Conservation (phyloP, 129 eudicot species). For the Kitagawia praeruptora region DNA sequence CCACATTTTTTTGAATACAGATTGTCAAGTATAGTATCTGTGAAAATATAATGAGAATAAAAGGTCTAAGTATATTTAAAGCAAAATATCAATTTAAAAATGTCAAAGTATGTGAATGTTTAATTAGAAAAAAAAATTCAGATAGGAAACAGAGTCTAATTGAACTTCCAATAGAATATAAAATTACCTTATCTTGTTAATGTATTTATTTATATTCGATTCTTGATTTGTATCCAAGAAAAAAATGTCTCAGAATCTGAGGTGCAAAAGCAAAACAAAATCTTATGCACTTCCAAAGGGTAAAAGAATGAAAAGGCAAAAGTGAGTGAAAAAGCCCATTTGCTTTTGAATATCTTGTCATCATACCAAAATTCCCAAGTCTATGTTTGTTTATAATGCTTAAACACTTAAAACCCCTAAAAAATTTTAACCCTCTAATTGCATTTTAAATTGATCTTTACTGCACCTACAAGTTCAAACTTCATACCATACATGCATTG, state of each 20-base stretch:
- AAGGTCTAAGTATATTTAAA: neutral
- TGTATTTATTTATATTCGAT: neutral
- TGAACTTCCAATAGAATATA: neutral
- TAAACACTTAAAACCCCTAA: slow-evolving; percentile 16
- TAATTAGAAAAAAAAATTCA: too few relatives aligned
- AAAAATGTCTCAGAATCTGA: neutral
- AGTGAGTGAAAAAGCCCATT: neutral
- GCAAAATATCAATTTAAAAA: neutral
- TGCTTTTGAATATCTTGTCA: slow-evolving; percentile 5
- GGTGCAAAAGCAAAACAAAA: slow-evolving; percentile 1
- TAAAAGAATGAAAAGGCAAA: neutral
- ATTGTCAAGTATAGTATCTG: too few relatives aligned
- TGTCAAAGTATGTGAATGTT: neutral
- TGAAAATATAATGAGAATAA: too few relatives aligned
- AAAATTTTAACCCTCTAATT: neutral
- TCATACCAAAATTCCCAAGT: neutral
- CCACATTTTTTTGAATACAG: neutral
- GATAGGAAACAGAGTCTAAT: neutral
- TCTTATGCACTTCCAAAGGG: neutral
- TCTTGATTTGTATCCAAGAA: neutral
- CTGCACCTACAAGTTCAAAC: neutral
- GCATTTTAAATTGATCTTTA: neutral
- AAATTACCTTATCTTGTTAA: neutral
- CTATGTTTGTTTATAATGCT: slow-evolving; percentile 16
- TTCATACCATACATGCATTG: neutral